These are phyloP conservation scores for Nannochloropsis gaditana DNA, from an alignment of 108 stramenopile species.

Conservation along the genomic window DNA sequence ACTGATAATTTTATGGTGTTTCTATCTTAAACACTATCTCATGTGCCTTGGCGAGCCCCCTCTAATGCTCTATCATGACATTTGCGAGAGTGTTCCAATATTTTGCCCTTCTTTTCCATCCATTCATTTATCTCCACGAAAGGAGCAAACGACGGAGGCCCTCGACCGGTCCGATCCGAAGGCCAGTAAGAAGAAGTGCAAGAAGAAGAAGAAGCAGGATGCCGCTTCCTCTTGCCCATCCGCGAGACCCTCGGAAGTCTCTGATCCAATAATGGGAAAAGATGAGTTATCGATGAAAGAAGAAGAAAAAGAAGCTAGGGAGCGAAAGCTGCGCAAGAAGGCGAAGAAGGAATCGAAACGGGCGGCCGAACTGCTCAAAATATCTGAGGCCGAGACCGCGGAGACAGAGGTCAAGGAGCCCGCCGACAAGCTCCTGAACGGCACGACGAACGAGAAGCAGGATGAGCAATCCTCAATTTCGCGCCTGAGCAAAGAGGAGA, in stretches of 20 bases:
- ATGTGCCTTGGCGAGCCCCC: too few species aligned
- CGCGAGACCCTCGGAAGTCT: background rate
- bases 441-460: too few species aligned
- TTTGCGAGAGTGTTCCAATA: too few species aligned
- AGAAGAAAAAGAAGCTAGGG: background rate
- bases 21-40: too few species aligned
- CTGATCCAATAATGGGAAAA: too few species aligned
- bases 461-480: too few species aligned
- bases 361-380: constrained; percentile 34
- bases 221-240: background rate
- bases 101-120: background rate
- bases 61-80: too few species aligned
- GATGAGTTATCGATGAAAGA: background rate
- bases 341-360: constrained; percentile 49
- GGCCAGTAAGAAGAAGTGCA: constrained; percentile 38
- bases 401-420: background rate
- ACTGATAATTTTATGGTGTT: too few species aligned
- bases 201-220: constrained; percentile 38
- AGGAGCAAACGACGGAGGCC: background rate
- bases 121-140: background rate
- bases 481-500: background rate
- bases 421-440: too few species aligned
- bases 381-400: constrained; percentile 3
- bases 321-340: constrained; percentile 33
- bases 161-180: background rate